phyloP scores from a whole-genome alignment of 192 early-diverging fungal species.

The Endogone sp. region DNA sequence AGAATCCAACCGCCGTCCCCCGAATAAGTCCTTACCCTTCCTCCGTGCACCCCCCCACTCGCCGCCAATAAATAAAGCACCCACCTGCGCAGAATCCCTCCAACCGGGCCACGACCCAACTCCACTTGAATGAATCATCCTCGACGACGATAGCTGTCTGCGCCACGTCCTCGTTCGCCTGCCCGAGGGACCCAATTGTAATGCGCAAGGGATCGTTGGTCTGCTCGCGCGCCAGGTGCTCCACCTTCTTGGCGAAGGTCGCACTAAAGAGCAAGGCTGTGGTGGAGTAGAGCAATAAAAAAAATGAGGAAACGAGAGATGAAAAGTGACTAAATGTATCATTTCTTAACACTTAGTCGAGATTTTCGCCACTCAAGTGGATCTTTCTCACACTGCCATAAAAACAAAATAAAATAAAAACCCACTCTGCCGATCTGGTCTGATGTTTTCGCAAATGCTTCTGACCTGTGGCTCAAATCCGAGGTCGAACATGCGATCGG shows the following conservation, averaged over 20 bases:
- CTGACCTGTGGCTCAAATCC: constrained; percentile 55
- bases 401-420: background rate
- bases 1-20: too few species aligned
- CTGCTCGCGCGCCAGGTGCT: constrained; percentile 66
- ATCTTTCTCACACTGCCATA: too few species aligned
- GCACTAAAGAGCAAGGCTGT: constrained; percentile 73
- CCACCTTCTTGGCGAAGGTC: constrained; percentile 71
- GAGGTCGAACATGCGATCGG: constrained; percentile 94
- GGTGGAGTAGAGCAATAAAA: too few species aligned
- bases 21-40: too few species aligned
- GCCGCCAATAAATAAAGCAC: too few species aligned
- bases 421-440: constrained; percentile 76
- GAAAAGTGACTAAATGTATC: background rate
- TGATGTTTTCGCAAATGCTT: constrained; percentile 67
- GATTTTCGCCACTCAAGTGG: too few species aligned
- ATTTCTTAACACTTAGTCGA: too few species aligned
- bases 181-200: constrained; percentile 63
- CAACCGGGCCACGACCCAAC: constrained; percentile 64
- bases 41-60: too few species aligned
- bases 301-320: background rate
- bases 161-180: constrained; percentile 73
- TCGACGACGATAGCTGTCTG: constrained; percentile 59
- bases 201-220: constrained; percentile 71
- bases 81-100: constrained; percentile 48
- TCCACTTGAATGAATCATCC: constrained; percentile 71